Evolutionary conservation across 2,329 filamentous ascomycete species (phyloP), one percentile per base, ranked within the genome.

Genomic region (Calonectria multiphialidica): DNA sequence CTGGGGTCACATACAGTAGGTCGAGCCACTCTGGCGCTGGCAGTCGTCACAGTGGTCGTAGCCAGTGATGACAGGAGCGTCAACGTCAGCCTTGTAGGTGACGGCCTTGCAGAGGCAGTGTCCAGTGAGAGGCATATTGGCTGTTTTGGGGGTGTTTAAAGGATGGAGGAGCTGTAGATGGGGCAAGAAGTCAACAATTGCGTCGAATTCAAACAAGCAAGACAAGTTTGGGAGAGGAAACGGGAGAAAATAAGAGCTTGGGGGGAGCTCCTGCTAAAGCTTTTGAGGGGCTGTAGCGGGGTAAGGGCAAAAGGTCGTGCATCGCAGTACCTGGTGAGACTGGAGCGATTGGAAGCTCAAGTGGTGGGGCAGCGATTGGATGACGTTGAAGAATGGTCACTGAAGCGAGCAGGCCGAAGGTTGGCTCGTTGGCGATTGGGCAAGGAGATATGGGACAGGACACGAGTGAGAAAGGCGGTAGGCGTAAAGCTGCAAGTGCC

Each of bases 21-120:
- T 93, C 21, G 91, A 93, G 75, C 92, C 92, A 63, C 84, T 89
- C 84, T 93, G 92, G 80, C 92, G 91, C 84, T 93, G 92, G 88
- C 92, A 93, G 84, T 93, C 92, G 80, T 93, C 92, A 79, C 92
- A 93, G 86, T 93, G 92, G 81, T 93, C 93, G 82, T 93, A 93
- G 75, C 89, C 92, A 64, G 89, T 90, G 82, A 89, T 50, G 67
- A 89, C 79, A 66, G 88, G 88, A 61, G 83, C 84, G 30, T 89
- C 88, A 71, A 88, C 83, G 81, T 88, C 87, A 63, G 83, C 86
- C 80, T 88, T 88, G 88, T 95, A 95, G 81, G 92, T 93, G 84
- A 93, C 90, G 79, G 90, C 88, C 82, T 91, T 91, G 88, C 92
- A 93, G 75, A 93, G 91, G 82, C 92, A 93, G 88, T 93, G 91